A percentile compares a stretch with the other conserved stretches of the same genome.
These are phyloP conservation scores for Adansonia gregorii DNA, from an alignment of 441 rosid genomes.

Conservation along the genomic window DNA sequence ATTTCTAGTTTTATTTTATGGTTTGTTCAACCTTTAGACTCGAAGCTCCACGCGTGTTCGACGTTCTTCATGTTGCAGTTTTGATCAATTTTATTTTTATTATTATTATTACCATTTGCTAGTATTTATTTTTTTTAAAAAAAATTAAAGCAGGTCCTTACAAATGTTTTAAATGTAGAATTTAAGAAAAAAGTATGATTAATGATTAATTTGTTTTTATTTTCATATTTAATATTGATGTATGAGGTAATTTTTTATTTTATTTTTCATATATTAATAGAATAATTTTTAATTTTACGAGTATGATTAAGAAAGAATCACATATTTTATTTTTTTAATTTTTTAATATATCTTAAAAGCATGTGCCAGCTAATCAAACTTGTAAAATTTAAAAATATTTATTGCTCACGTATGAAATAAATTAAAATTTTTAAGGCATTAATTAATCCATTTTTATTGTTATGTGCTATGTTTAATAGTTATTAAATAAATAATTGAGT, in stretches of 20 bases:
- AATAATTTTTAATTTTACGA: too few relatives aligned
- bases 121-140: neutral
- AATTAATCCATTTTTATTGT: neutral
- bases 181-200: neutral
- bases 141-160: neutral
- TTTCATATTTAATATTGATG: neutral
- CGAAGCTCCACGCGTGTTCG: constrained; percentile 19
- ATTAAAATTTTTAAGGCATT: neutral
- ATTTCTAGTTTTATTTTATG: neutral
- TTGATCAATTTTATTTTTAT: neutral
- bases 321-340: too few relatives aligned
- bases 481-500: neutral
- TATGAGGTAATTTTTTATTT: too few relatives aligned
- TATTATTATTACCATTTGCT: neutral
- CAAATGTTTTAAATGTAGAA: neutral
- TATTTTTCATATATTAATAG: too few relatives aligned
- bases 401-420: too few relatives aligned
- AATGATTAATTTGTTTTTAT: neutral
- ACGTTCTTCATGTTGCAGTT: neutral
- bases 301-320: too few relatives aligned
- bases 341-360: too few relatives aligned
- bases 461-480: neutral
- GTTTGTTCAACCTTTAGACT: constrained; percentile 15
- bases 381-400: too few relatives aligned
- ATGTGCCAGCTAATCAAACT: too few relatives aligned